Conservation (phyloP, 192 early-diverging fungal species). For the Mortierella claussenii region DNA sequence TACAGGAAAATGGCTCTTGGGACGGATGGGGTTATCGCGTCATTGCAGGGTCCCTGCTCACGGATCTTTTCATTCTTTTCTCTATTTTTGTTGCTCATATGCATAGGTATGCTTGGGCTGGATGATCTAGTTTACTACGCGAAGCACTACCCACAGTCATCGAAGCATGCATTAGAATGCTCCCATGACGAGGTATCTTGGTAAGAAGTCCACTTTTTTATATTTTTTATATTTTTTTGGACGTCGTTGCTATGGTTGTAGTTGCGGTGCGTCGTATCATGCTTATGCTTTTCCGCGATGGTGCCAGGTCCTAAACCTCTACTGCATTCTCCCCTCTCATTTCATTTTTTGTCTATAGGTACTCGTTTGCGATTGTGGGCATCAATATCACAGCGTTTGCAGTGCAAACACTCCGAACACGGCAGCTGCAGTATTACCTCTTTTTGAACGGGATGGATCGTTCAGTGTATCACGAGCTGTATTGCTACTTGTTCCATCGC, state of each 20-base stretch:
- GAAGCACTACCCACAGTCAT: constrained; percentile 62
- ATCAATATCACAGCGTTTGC: constrained; percentile 81
- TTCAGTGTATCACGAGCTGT: constrained; percentile 76
- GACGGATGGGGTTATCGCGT: too few species aligned
- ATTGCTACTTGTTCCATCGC: constrained; percentile 74
- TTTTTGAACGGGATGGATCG: constrained; percentile 66
- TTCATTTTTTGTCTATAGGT: constrained; percentile 53
- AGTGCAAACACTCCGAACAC: constrained; percentile 66
- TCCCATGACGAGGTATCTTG: constrained; percentile 73
- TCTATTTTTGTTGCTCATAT: not conserved
- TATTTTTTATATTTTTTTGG: not conserved
- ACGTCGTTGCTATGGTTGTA: too few species aligned
- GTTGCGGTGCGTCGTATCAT: too few species aligned
- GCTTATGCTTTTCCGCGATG: too few species aligned
- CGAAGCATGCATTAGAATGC: constrained; percentile 63
- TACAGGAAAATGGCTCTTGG: too few species aligned
- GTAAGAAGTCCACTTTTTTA: constrained; percentile 26
- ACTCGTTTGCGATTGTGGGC: constrained; percentile 84
- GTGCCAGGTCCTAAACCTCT: not conserved
- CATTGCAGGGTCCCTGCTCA: too few species aligned
- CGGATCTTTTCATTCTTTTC: constrained; percentile 1
- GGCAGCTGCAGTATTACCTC: constrained; percentile 72
- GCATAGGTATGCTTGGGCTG: constrained; percentile 73
- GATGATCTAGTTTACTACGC: constrained; percentile 79
- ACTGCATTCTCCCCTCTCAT: too few species aligned